Conservation (phyloP, 768 basidiomycete genomes). For the Saitozyma podzolica region DNA sequence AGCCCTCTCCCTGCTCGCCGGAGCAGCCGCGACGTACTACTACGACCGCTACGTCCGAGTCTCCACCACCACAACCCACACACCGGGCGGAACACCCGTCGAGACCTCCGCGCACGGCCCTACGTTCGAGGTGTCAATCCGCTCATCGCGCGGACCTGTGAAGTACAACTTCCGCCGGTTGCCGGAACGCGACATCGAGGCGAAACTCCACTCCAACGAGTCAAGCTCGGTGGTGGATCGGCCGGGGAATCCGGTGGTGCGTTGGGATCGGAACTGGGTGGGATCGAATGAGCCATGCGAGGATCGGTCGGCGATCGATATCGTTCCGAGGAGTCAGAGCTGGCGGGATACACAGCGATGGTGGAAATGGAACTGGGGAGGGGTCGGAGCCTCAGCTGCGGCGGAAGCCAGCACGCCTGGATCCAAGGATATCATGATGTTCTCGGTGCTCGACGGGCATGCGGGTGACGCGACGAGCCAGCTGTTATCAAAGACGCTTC, state of each 20-base stretch:
- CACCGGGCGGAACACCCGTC: no score
- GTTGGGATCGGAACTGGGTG: slow-evolving; percentile 72
- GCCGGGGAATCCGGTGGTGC: slow-evolving; percentile 38
- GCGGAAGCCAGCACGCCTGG: slow-evolving; percentile 48
- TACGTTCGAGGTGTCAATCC: slow-evolving; percentile 24
- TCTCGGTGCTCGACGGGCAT: slow-evolving; percentile 73
- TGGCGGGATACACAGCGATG: slow-evolving; percentile 12
- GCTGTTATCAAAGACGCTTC: slow-evolving; percentile 76
- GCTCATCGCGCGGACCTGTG: slow-evolving; percentile 6
- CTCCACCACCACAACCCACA: not conserved
- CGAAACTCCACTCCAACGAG: slow-evolving; percentile 32
- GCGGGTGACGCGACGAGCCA: slow-evolving; percentile 78
- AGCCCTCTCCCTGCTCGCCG: slow-evolving; percentile 19
- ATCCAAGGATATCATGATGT: slow-evolving; percentile 73
- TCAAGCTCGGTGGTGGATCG: slow-evolving; percentile 10
- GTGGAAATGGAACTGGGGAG: not conserved
- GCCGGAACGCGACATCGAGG: slow-evolving; percentile 24
- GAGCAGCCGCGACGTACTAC: slow-evolving; percentile 28
- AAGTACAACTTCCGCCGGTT: slow-evolving; percentile 25
- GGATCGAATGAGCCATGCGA: slow-evolving; percentile 89
- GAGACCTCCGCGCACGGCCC: not conserved
- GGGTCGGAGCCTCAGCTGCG: no score
- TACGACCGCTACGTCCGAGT: slow-evolving; percentile 11
- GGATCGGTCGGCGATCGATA: slow-evolving; percentile 73
- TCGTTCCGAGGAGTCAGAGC: slow-evolving; percentile 57